Base-by-base conservation (phyloP, 2,329 filamentous ascomycete genomes). In the Balansia obtecta region DNA sequence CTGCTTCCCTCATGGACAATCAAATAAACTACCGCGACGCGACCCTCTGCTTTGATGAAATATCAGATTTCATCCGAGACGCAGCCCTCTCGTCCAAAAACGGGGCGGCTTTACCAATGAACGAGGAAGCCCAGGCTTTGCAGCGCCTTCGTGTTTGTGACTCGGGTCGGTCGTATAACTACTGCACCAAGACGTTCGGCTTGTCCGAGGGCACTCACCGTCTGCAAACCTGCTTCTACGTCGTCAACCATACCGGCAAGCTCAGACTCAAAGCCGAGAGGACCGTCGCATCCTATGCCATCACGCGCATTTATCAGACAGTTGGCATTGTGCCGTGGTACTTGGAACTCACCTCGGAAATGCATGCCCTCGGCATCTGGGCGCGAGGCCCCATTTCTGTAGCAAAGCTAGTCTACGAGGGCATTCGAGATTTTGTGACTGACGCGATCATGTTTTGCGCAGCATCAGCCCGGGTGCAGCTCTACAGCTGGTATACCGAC, bases 1-100 rank as follows among this genome's bases (percentile, higher is more conserved):
- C 20, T 0, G 34, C 15, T 40, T 40, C 38, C n/a, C 13, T 34
- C 33, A 6, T 34, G 33, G 20, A 22, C 13, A 34, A 4, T 7
- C 33, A 34, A 34, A 2, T 10, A 13, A 2, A 65, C 2, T 60
- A 56, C 48, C 50, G 48, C 15, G 58, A 55, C 0, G 54, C 58
- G 4, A 55, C 48, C 8, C 41, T 38, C 2, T 60, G 63, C 16
- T 60, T 61, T 13, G 58, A 61, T 11, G 62, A 66, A 41, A 46
- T 59, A 3, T 49, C 57, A 7, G 45, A 55, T 3, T 60, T 64
- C 45, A 45, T 58, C 15, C 30, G 43, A 30, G 38, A 48, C 9
- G 51, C 49, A 7, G 46, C 47, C 4, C 18, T 5, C 11, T 32
- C 18, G 12, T 10, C 12, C 30, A 33, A 18, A 16, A 13, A 12